These are phyloP conservation scores for Vigna unguiculata DNA, from an alignment of 306 rosid species.

Conservation along the genomic window DNA sequence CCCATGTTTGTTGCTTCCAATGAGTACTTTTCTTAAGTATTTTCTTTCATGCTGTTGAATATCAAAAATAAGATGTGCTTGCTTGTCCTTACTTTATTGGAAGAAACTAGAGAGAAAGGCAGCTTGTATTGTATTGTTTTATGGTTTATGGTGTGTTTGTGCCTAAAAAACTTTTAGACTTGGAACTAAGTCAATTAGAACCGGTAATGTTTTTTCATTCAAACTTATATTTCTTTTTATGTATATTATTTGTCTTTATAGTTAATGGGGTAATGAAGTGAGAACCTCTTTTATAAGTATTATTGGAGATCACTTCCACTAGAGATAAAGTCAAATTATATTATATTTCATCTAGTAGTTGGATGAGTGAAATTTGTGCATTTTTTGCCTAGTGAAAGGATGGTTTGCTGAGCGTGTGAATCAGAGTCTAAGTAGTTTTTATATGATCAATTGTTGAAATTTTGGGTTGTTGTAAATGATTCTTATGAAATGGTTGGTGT, in stretches of 20 bases:
- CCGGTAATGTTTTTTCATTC: background rate
- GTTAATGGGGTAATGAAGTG: background rate
- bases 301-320: no score
- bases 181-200: background rate
- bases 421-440: no score
- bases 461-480: no score
- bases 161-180: background rate
- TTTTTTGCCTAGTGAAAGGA: no score
- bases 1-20: slow-evolving; percentile 14
- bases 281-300: background rate
- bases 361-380: no score
- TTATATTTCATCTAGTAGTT: no score
- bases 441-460: no score
- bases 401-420: no score
- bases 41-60: background rate
- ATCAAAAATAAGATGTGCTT: background rate
- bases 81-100: background rate
- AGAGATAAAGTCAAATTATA: no score
- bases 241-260: background rate
- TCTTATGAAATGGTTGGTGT: no score
- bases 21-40: slow-evolving; percentile 10
- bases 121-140: background rate
- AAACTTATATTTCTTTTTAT: background rate
- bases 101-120: background rate
- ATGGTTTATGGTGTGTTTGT: background rate